These are phyloP conservation scores for Yamadazyma pseudoaaseri DNA, from an alignment of 1,139 yeast species.

Conservation along the genomic window DNA sequence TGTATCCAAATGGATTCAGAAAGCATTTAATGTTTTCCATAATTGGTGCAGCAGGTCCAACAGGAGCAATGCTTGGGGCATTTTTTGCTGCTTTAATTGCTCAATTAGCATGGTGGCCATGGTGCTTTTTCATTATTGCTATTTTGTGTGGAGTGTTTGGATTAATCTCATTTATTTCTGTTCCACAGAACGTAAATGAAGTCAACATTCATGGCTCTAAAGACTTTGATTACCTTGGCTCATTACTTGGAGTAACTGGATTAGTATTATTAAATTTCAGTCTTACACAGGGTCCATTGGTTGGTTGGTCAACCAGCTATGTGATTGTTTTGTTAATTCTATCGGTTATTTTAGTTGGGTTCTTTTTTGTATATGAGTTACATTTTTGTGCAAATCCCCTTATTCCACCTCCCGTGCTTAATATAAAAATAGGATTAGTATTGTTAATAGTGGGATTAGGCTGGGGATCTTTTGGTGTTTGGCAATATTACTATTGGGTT, in stretches of 20 bases:
- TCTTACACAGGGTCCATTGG: conserved; percentile 56
- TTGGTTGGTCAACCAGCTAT: conserved; percentile 48
- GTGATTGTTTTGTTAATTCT: conserved; percentile 44
- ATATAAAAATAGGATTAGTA: conserved; percentile 34
- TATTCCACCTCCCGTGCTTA: conserved; percentile 44
- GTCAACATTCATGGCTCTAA: conserved; percentile 6
- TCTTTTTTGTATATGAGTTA: conserved; percentile 31
- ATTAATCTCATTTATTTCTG: conserved; percentile 22
- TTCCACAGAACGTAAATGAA: conserved; percentile 28
- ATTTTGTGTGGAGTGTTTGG: conserved; percentile 33
- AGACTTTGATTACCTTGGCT: conserved; percentile 45
- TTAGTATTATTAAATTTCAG: conserved; percentile 49
- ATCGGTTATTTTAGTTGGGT: conserved; percentile 33
- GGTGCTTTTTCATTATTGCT: conserved; percentile 50
- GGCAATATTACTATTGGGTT: conserved; percentile 45
- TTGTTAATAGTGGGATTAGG: conserved; percentile 41
- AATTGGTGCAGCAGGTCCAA: conserved; percentile 55
- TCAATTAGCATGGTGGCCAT: conserved; percentile 47
- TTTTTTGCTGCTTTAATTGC: conserved; percentile 49
- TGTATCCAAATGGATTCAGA: conserved; percentile 45
- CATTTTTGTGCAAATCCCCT: conserved; percentile 36
- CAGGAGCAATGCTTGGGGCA: conserved; percentile 52
- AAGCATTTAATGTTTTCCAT: conserved; percentile 52
- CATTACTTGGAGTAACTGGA: conserved; percentile 46
- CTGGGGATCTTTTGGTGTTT: conserved; percentile 60